phyloP scores from a whole-genome alignment of 108 stramenopile genomes.

The Conticribra weissflogii region DNA sequence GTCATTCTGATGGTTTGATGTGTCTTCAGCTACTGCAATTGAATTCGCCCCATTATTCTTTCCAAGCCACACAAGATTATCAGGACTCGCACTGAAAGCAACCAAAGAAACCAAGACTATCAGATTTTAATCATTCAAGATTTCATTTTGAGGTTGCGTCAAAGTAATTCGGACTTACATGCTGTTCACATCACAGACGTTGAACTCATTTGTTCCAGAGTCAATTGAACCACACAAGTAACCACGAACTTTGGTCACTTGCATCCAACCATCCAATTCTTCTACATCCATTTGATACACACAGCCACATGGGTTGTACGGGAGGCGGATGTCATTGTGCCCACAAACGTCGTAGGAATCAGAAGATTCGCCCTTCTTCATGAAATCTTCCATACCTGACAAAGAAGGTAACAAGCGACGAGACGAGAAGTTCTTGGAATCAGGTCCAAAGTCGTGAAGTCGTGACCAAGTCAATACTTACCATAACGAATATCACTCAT shows the following conservation, averaged over 20 bases:
- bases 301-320: slow-evolving; percentile 18
- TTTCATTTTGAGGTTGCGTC: neutral
- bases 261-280: slow-evolving; percentile 23
- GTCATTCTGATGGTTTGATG: slow-evolving; percentile 25
- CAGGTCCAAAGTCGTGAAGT: too few species aligned
- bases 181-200: slow-evolving; percentile 9
- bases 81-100: slow-evolving; percentile 7
- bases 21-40: slow-evolving; percentile 14
- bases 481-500: slow-evolving; percentile 10
- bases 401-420: too few species aligned
- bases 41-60: slow-evolving; percentile 17
- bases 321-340: slow-evolving; percentile 16
- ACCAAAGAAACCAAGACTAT: neutral
- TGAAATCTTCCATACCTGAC: slow-evolving; percentile 13
- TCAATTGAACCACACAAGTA: slow-evolving; percentile 8
- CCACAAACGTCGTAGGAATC: slow-evolving; percentile 5
- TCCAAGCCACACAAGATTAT: slow-evolving; percentile 21
- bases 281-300: slow-evolving; percentile 21
- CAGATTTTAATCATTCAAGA: neutral
- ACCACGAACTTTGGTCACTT: slow-evolving; percentile 12
- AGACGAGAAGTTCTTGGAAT: too few species aligned
- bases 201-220: slow-evolving; percentile 5
- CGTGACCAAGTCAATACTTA: too few species aligned
- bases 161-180: neutral
- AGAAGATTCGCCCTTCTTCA: slow-evolving; percentile 1